Evolutionary conservation across 805 yeast genomes (phyloP).

Genomic region (Ogataea minuta): DNA sequence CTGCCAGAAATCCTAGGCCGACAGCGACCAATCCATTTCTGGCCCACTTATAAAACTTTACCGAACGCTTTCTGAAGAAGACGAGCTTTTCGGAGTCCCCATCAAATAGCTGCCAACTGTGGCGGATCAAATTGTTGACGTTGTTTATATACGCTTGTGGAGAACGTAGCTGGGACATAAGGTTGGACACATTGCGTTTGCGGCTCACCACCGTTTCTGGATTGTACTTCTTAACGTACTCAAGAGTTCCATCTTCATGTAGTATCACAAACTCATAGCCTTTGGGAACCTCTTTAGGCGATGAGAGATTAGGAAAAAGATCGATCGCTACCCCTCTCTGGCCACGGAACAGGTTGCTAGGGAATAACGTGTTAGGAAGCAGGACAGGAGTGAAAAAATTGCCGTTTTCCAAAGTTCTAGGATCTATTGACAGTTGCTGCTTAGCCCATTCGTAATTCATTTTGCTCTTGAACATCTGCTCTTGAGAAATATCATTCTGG

Average conservation of each 20-base stretch:
- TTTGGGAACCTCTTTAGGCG: constrained; percentile 1
- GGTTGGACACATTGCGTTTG: constrained; percentile 14
- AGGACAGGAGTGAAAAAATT: constrained; percentile 48
- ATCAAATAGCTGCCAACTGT: constrained; percentile 56
- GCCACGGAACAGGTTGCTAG: constrained; percentile 14
- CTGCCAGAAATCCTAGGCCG: constrained; percentile 28
- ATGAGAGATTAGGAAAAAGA: constrained; percentile 18
- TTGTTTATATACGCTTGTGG: constrained; percentile 35
- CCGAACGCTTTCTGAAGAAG: constrained; percentile 35
- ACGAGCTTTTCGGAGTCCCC: constrained; percentile 43
- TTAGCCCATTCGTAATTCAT: constrained; percentile 54
- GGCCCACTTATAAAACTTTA: constrained; percentile 13
- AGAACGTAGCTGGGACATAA: constrained; percentile 35
- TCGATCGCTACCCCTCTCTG: constrained; percentile 9
- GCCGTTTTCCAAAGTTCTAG: constrained; percentile 39
- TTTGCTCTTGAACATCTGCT: constrained; percentile 44
- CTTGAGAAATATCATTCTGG: constrained; percentile 39
- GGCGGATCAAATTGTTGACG: constrained; percentile 42
- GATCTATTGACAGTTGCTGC: constrained; percentile 32
- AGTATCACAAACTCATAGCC: constrained; percentile 23
- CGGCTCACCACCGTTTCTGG: constrained; percentile 1
- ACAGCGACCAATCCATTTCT: constrained; percentile 30
- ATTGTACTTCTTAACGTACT: constrained; percentile 8
- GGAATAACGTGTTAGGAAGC: constrained; percentile 33
- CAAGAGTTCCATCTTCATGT: constrained; percentile 35